These are phyloP conservation scores for Pelargonium fulgidum DNA, from an alignment of 441 rosid genomes.

Conservation along the genomic window DNA sequence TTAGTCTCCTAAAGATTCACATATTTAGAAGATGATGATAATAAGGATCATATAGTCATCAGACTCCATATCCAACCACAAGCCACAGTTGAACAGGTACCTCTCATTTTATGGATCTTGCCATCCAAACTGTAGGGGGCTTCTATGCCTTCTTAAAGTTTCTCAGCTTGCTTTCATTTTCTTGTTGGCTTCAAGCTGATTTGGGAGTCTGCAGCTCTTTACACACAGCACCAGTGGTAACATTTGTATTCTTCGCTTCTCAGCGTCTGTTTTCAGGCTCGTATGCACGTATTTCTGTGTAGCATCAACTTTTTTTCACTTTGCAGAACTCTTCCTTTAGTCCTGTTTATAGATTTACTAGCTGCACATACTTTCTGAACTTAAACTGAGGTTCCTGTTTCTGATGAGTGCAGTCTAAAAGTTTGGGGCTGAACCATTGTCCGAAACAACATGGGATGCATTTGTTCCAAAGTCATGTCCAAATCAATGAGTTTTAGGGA, in stretches of 20 bases:
- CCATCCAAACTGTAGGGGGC: not conserved
- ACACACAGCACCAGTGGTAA: no score
- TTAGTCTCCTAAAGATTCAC: not conserved
- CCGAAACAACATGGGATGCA: slow-evolving; percentile 35
- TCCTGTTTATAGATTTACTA: not conserved
- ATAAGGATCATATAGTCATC: not conserved
- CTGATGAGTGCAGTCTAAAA: slow-evolving; percentile 8
- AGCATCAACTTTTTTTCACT: no score
- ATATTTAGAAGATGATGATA: not conserved
- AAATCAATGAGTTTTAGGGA: slow-evolving; percentile 28
- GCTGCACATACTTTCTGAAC: not conserved
- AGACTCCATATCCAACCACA: not conserved
- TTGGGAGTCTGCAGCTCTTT: no score
- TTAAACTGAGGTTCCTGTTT: not conserved
- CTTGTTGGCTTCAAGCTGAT: no score
- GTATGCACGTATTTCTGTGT: no score
- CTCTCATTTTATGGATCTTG: not conserved
- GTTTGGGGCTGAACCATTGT: not conserved
- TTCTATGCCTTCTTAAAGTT: not conserved
- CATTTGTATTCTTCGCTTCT: no score
- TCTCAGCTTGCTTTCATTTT: no score
- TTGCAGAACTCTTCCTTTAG: no score
- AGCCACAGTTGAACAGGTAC: slow-evolving; percentile 4
- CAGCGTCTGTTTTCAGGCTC: no score
- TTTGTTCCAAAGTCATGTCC: slow-evolving; percentile 31